These are phyloP conservation scores for Fragaria iinumae DNA, from an alignment of 306 rosid genomes.

Conservation along the genomic window DNA sequence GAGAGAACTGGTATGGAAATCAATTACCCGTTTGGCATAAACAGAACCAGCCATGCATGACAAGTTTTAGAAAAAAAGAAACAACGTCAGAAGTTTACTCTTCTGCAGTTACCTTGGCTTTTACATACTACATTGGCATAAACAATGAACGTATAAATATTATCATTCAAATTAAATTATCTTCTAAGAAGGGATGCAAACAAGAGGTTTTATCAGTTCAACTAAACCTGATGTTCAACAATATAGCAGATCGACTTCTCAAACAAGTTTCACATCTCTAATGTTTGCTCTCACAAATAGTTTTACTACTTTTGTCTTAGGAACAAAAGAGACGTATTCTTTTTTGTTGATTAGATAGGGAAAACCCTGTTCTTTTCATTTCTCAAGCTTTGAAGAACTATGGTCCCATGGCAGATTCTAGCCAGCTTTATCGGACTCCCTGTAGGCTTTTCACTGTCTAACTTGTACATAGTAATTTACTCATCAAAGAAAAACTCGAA, in stretches of 20 bases:
- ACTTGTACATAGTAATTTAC: background rate
- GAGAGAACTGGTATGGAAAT: background rate
- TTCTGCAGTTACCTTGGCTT: background rate
- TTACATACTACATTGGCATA: background rate
- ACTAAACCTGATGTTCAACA: background rate
- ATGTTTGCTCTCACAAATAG: background rate
- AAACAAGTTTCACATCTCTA: background rate
- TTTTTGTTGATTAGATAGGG: background rate
- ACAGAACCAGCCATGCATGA: background rate
- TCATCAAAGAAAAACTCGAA: background rate
- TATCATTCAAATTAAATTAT: background rate
- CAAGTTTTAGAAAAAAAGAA: background rate
- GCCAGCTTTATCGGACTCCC: background rate
- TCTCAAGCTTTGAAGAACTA: background rate
- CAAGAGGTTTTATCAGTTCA: background rate
- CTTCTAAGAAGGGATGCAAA: background rate
- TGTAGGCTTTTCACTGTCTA: background rate
- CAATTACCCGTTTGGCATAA: background rate
- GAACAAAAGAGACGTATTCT: background rate
- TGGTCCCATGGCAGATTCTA: conserved; percentile 1
- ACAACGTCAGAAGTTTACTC: conserved; percentile 4
- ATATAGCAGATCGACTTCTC: background rate
- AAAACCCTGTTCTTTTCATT: background rate
- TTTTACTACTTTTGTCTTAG: background rate
- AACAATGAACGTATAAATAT: background rate